A percentile compares a stretch with the other conserved stretches of the same genome.
phyloP scores from a whole-genome alignment of 169 alveolate species.

The Plasmodium sp. region DNA sequence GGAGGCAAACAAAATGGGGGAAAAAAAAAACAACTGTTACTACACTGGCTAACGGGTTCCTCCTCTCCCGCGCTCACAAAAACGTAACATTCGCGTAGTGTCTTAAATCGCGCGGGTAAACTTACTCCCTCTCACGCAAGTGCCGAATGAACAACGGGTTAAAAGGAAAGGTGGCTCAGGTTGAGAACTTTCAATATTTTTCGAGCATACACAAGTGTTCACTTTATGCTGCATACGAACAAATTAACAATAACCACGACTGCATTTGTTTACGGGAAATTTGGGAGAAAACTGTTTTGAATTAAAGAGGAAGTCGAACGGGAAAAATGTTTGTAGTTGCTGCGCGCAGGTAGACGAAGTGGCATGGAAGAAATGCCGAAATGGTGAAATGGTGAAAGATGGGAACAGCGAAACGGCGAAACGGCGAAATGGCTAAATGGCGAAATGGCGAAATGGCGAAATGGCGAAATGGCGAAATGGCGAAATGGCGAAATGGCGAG shows the following conservation, averaged over 20 bases:
- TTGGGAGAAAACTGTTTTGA: neutral
- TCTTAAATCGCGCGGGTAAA: neutral
- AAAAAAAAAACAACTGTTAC: conserved; percentile 6
- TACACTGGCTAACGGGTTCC: neutral
- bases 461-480: neutral
- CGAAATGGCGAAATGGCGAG: neutral
- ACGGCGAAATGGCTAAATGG: neutral
- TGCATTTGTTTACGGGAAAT: neutral
- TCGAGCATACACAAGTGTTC: neutral
- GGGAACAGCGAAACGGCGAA: neutral
- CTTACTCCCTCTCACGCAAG: neutral
- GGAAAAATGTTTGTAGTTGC: neutral
- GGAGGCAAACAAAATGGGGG: neutral
- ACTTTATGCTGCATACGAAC: neutral
- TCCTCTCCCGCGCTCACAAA: neutral
- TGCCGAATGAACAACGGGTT: conserved; percentile 7
- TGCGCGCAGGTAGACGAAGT: neutral
- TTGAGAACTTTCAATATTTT: neutral
- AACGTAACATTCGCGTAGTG: neutral
- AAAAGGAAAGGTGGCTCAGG: neutral
- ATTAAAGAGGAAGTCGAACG: neutral
- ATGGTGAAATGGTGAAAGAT: neutral
- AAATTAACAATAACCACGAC: neutral
- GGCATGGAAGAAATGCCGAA: conserved; percentile 2
- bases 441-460: neutral